Evolutionary conservation across 2,329 filamentous ascomycete genomes (phyloP).

Genomic region (Apiospora phragmitis): DNA sequence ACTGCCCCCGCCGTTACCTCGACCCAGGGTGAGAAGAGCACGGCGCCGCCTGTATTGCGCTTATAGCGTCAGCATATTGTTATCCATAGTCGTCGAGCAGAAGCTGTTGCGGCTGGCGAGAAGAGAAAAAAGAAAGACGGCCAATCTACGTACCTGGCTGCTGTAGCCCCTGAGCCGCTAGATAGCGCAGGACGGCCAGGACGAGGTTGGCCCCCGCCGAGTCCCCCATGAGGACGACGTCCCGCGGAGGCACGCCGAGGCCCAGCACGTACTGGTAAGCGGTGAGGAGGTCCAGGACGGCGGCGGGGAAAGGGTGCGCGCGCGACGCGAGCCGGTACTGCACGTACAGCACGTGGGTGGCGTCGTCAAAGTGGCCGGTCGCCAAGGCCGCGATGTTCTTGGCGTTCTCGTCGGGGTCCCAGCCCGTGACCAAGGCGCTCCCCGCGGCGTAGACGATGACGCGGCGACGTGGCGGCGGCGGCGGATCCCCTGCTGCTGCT

Average conservation of each 20-base stretch:
- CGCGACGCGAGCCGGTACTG: slow-evolving; percentile 20
- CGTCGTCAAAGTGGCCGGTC: slow-evolving; percentile 12
- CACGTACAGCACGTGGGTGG: slow-evolving; percentile 15
- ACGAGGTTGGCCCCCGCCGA: slow-evolving; percentile 23
- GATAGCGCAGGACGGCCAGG: slow-evolving; percentile 20
- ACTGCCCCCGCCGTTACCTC: slow-evolving; percentile 18
- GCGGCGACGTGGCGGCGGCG: background rate
- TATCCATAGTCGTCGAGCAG: background rate
- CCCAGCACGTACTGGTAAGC: slow-evolving; percentile 19
- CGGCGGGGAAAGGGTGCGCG: slow-evolving; percentile 20
- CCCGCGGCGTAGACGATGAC: slow-evolving; percentile 18
- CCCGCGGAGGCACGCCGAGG: slow-evolving; percentile 17
- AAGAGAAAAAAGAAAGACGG: background rate
- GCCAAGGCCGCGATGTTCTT: slow-evolving; percentile 6
- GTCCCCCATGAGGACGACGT: slow-evolving; percentile 22
- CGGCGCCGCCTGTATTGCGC: slow-evolving; percentile 15
- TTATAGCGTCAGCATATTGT: background rate
- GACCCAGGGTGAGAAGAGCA: slow-evolving; percentile 24
- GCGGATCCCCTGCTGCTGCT: too few species aligned
- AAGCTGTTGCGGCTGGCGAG: too few species aligned
- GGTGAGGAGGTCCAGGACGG: slow-evolving; percentile 20
- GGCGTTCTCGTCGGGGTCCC: slow-evolving; percentile 13
- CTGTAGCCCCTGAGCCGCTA: slow-evolving; percentile 18
- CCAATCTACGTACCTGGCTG: slow-evolving; percentile 16
- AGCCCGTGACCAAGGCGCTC: slow-evolving; percentile 21